Evolutionary conservation across 805 yeast species (phyloP).

Genomic region (Candida arabinofermentans): DNA sequence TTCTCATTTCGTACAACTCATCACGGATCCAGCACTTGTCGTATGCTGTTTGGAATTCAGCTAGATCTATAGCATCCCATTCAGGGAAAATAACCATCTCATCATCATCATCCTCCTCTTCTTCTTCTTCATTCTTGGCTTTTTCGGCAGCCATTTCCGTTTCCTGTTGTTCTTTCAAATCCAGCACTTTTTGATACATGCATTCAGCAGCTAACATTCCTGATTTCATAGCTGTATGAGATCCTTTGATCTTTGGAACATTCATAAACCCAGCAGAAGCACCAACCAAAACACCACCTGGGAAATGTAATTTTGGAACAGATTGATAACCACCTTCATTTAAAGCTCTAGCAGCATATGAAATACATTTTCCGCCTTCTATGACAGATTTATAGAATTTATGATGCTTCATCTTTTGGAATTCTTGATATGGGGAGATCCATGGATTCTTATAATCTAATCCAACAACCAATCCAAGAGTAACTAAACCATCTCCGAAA

Average conservation of each 20-base stretch:
- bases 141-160: constrained; percentile 34
- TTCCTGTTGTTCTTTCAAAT: constrained; percentile 39
- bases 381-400: constrained; percentile 74
- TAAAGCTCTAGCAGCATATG: constrained; percentile 93
- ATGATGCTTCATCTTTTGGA: constrained; percentile 90
- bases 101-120: constrained; percentile 40
- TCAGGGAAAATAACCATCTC: constrained; percentile 30
- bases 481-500: constrained; percentile 87
- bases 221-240: constrained; percentile 95
- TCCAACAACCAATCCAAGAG: constrained; percentile 93
- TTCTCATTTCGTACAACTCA: constrained; percentile 81
- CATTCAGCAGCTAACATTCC: constrained; percentile 94
- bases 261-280: constrained; percentile 96
- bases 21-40: constrained; percentile 80
- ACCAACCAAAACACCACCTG: constrained; percentile 95
- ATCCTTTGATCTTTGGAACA: constrained; percentile 96
- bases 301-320: constrained; percentile 85
- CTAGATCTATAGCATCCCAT: constrained; percentile 46
- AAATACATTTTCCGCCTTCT: constrained; percentile 86
- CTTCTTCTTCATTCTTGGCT: constrained; percentile 40
- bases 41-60: constrained; percentile 58
- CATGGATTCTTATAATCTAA: constrained; percentile 94
- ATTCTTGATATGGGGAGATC: constrained; percentile 92
- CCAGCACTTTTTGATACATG: constrained; percentile 49
- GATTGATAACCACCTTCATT: constrained; percentile 97